A percentile compares a stretch with the other conserved stretches of the same genome.
phyloP scores from a whole-genome alignment of 257 asterid species.

The Przewalskia tangutica region DNA sequence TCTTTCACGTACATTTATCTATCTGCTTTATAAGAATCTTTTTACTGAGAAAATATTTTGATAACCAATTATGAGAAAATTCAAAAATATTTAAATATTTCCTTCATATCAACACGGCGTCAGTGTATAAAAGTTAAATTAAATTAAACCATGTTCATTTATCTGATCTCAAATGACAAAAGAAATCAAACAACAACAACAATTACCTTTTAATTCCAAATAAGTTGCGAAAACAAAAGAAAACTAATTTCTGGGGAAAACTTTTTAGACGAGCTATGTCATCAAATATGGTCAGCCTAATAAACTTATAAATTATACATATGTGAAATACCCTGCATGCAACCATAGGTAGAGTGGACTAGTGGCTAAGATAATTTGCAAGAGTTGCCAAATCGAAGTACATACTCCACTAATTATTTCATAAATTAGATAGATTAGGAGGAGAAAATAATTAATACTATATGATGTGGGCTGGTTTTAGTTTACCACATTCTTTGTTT shows the following conservation, averaged over 20 bases:
- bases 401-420: neutral
- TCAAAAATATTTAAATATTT: no score
- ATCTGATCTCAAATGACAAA: neutral
- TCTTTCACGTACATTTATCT: no score
- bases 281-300: neutral
- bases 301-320: neutral
- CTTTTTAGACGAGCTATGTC: neutral
- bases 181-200: no score
- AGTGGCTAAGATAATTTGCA: neutral
- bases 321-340: neutral
- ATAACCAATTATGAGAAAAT: no score
- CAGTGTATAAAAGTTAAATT: neutral
- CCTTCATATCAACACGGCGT: no score
- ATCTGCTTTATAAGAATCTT: no score
- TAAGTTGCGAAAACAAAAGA: no score
- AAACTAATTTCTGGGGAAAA: no score
- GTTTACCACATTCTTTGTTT: conserved; percentile 7
- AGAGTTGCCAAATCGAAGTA: neutral
- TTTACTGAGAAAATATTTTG: no score
- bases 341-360: neutral
- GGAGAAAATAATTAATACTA: neutral
- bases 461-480: neutral
- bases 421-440: neutral
- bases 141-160: neutral
- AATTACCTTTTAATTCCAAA: no score